These are phyloP conservation scores for Rhizopogon vulgaris DNA, from an alignment of 768 basidiomycete genomes.

Conservation along the genomic window DNA sequence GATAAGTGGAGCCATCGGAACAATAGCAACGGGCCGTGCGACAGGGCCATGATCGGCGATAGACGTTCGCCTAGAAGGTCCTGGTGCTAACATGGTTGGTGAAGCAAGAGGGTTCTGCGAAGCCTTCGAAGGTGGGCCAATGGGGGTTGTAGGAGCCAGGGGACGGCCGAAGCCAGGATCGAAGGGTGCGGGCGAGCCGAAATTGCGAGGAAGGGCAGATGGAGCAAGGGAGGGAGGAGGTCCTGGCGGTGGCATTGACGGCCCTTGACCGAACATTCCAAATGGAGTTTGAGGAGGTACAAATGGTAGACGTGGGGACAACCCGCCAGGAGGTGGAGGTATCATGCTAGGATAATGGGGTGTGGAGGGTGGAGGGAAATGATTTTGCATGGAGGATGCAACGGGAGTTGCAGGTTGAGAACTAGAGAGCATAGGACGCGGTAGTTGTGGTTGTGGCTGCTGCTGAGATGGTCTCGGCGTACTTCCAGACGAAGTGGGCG, in stretches of 20 bases:
- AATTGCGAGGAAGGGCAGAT: slow-evolving; percentile 49
- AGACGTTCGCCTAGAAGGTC: slow-evolving; percentile 43
- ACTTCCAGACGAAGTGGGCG: slow-evolving; percentile 14
- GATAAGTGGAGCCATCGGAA: slow-evolving; percentile 52
- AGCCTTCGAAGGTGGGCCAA: slow-evolving; percentile 46
- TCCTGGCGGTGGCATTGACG: slow-evolving; percentile 37
- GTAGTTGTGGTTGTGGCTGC: slow-evolving; percentile 31
- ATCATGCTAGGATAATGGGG: slow-evolving; percentile 47
- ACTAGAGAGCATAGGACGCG: slow-evolving; percentile 27
- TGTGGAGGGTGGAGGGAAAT: slow-evolving; percentile 38
- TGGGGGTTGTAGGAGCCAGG: slow-evolving; percentile 40
- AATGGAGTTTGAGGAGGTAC: slow-evolving; percentile 41
- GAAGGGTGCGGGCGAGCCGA: slow-evolving; percentile 45
- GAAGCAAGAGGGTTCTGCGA: slow-evolving; percentile 31
- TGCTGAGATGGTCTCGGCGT: slow-evolving; percentile 19
- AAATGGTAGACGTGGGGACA: slow-evolving; percentile 51
- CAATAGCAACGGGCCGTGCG: slow-evolving; percentile 35
- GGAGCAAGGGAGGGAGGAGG: slow-evolving; percentile 45
- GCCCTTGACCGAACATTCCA: slow-evolving; percentile 40
- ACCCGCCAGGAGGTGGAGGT: slow-evolving; percentile 30
- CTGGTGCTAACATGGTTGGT: slow-evolving; percentile 38
- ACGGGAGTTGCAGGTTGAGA: slow-evolving; percentile 45
- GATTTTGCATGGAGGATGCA: slow-evolving; percentile 19
- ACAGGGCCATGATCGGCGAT: slow-evolving; percentile 43
- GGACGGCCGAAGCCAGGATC: slow-evolving; percentile 44